These are phyloP conservation scores for Vigna mungo DNA, from an alignment of 306 rosid species.

Conservation along the genomic window DNA sequence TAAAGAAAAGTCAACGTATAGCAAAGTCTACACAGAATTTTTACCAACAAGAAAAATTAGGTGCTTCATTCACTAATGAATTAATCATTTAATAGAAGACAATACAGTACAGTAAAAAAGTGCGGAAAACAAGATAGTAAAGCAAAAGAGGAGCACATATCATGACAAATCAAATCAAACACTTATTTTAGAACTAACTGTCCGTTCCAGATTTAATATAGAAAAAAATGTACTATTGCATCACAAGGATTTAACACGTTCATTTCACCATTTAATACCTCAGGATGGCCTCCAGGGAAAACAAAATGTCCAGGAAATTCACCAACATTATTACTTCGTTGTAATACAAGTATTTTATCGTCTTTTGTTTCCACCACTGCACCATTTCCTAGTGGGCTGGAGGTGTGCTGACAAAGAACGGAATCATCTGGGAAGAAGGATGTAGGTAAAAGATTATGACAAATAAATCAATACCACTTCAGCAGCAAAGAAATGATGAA, in stretches of 20 bases:
- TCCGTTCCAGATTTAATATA: background rate
- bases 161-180: slow-evolving; percentile 5
- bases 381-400: slow-evolving; percentile 95
- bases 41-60: slow-evolving; percentile 25
- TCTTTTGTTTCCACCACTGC: slow-evolving; percentile 91
- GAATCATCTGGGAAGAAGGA: slow-evolving; percentile 65
- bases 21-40: slow-evolving; percentile 19
- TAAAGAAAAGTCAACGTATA: slow-evolving; percentile 30
- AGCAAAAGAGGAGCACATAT: slow-evolving; percentile 23
- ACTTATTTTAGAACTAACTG: slow-evolving; percentile 27
- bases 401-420: slow-evolving; percentile 78
- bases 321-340: slow-evolving; percentile 87
- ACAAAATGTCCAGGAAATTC: slow-evolving; percentile 95
- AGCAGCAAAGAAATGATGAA: slow-evolving; percentile 15
- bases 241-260: no score
- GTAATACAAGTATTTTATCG: slow-evolving; percentile 73
- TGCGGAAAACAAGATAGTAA: background rate
- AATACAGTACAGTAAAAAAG: background rate
- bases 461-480: background rate
- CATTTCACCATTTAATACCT: slow-evolving; percentile 59
- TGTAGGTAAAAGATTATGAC: slow-evolving; percentile 10
- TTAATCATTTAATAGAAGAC: slow-evolving; percentile 18
- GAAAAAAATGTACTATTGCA: slow-evolving; percentile 22
- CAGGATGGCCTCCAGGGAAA: slow-evolving; percentile 98
- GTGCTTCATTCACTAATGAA: slow-evolving; percentile 14